phyloP scores from a whole-genome alignment of 768 basidiomycete species.

The Pleurotus ostreatus region DNA sequence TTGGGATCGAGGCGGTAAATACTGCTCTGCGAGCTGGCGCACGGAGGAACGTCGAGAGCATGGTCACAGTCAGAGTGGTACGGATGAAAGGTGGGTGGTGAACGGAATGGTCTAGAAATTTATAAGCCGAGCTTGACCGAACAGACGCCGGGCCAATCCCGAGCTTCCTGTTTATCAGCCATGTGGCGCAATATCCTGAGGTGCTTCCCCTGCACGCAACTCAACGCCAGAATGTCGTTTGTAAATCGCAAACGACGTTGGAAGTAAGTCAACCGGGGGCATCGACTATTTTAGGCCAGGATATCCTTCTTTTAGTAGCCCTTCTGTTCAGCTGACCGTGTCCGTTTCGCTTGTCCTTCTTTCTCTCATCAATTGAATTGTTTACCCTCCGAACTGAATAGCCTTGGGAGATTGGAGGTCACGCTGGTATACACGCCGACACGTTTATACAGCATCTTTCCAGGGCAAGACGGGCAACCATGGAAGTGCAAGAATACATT shows the following conservation, averaged over 20 bases:
- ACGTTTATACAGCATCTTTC: no score
- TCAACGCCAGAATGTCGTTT: neutral
- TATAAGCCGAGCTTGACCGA: slow-evolving; percentile 9
- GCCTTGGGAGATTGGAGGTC: no score
- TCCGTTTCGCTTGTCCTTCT: slow-evolving; percentile 1
- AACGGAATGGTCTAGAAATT: slow-evolving; percentile 8
- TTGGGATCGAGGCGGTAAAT: slow-evolving; percentile 24
- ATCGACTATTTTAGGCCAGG: neutral
- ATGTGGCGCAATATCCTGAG: neutral
- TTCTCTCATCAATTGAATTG: neutral
- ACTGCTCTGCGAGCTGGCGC: slow-evolving; percentile 44
- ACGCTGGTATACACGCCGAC: no score
- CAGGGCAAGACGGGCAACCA: no score
- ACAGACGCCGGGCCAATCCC: slow-evolving; percentile 6
- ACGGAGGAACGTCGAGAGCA: slow-evolving; percentile 42
- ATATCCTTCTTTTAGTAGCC: neutral
- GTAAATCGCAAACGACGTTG: neutral
- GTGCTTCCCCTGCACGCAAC: neutral
- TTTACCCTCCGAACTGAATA: no score
- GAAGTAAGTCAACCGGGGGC: neutral
- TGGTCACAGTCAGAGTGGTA: slow-evolving; percentile 44
- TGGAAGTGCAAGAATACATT: no score
- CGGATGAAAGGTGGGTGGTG: neutral
- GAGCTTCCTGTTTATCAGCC: slow-evolving; percentile 4
- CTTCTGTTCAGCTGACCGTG: slow-evolving; percentile 2